Conservation (phyloP, 1,139 yeast species). For the Kurtzmaniella natalensis region DNA sequence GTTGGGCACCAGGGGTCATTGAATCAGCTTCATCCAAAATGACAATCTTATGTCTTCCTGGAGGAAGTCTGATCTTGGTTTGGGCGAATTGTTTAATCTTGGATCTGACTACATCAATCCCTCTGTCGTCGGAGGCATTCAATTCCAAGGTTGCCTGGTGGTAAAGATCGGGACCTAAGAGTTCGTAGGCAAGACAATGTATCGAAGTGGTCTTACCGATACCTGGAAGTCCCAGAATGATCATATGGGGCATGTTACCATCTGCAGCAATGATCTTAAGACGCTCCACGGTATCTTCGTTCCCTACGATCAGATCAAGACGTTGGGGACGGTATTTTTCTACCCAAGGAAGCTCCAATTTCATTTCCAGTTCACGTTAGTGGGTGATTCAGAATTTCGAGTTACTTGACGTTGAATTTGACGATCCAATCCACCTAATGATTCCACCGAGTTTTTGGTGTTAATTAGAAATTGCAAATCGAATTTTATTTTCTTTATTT, state of each 20-base stretch:
- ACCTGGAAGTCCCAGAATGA: conserved; percentile 92
- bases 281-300: conserved; percentile 83
- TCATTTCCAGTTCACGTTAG: no score
- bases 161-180: conserved; percentile 65
- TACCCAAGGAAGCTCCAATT: conserved; percentile 64
- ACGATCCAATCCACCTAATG: no score
- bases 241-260: conserved; percentile 96
- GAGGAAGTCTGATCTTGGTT: conserved; percentile 61
- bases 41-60: conserved; percentile 73
- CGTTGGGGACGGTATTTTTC: conserved; percentile 87
- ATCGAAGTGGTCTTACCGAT: conserved; percentile 95
- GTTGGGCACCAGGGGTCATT: conserved; percentile 99
- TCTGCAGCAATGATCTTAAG: conserved; percentile 80
- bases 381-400: no score
- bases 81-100: conserved; percentile 57
- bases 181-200: conserved; percentile 82
- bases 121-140: conserved; percentile 49
- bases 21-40: conserved; percentile 95
- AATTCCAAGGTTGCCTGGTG: conserved; percentile 85
- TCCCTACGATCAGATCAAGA: conserved; percentile 86
- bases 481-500: no score
- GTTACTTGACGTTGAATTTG: no score
- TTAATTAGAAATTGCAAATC: no score
- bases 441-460: no score
- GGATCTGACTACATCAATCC: conserved; percentile 46